Base-by-base conservation (phyloP, 495 filamentous ascomycete genomes). In the Echria macrotheca region DNA sequence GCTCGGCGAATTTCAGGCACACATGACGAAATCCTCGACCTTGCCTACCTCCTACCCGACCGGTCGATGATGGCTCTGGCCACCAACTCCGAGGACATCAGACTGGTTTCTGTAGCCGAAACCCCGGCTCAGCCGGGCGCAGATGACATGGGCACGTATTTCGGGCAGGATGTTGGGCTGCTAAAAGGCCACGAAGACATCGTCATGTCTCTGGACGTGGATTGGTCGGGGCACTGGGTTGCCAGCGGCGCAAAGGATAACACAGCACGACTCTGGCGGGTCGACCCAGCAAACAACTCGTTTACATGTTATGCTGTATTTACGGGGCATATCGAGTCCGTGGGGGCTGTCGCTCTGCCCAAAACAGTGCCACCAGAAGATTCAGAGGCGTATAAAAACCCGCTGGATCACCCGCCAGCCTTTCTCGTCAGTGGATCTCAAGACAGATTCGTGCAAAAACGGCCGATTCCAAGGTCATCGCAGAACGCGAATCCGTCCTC, bases 221-320 rank as follows among this genome's bases (percentile, higher is more conserved):
- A 97, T 66, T 95, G 88, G 87, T 96, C 93, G 4, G 93, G 94
- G 7, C 81, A 89, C 62, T 99, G 93, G 93, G 78, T 99, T 42
- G 94, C 86, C 23, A 95, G 90, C 23, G 93, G 91, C 32, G 86
- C 90, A 5, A 99, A 97, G 71, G 93, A 99, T 64, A 97, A 97
- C 58, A 87, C 87, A 2, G 91, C 91, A 15, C 83, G 87, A 44
- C 70, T 99, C 18, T 99, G 93, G 94, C 75, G 84, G 24, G 73
- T 97, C 37, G 93, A 98, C 66, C 83, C 85, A 8, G 76, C 75
- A 3, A 82, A 76, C 22, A 77, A 79, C 31, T 84, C 84, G 1
- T 97, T 87, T 61, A 77, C 71, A 4, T 94, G 86, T 68, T 84
- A 85, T 61, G 82, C 87, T 10, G 78, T 82, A 17, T 86, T 96